Evolutionary conservation across 2,329 filamentous ascomycete species (phyloP), one percentile per base, ranked within the genome.

Genomic region (Talaromyces funiculosus): DNA sequence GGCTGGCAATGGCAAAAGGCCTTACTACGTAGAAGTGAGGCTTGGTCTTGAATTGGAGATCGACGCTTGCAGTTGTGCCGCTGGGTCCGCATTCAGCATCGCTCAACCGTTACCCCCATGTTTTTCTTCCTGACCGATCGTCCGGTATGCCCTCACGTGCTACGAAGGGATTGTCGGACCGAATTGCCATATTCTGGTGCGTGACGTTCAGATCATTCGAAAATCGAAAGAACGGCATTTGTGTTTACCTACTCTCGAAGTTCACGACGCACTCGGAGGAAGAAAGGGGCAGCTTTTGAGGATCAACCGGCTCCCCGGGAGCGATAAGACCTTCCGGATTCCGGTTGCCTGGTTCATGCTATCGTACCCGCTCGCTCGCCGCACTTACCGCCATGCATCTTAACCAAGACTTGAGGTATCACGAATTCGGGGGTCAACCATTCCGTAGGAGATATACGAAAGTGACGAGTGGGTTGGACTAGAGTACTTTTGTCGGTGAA

Each of bases 1-100:
- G 38, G n/a, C 6, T 14, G 35, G 12, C 29, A 53, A 22, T 37
- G 42, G 42, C 42, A 29, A 29, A 16, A 49, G n/a, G n/a, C n/a
- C n/a, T n/a, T n/a, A n/a, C n/a, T n/a, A 31, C 20, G 40, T 51
- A 37, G 42, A 58, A 61, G 60, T 61, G 60, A 61, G 60, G 60
- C 60, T 54, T 54, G 45, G 43, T 26, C 35, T 61, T 54, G 38
- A 55, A 55, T 54, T 56, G 54, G 26, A 54, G 51, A 58, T 61
- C 60, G 60, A 53, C 60, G 55, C 60, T 58, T 61, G 59, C 53
- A 38, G 59, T 22, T 35, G 42, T 53, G 49, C 45, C 38, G 38
- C 47, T 24, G 53, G 59, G 24, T 55, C 35, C 59, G 59, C 53
- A 57, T 61, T 49, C 59, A 53, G 53, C 53, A 61, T 61, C 35